Evolutionary conservation across 179 eudicot genomes (phyloP).

Genomic region (Carnegiea gigantea): DNA sequence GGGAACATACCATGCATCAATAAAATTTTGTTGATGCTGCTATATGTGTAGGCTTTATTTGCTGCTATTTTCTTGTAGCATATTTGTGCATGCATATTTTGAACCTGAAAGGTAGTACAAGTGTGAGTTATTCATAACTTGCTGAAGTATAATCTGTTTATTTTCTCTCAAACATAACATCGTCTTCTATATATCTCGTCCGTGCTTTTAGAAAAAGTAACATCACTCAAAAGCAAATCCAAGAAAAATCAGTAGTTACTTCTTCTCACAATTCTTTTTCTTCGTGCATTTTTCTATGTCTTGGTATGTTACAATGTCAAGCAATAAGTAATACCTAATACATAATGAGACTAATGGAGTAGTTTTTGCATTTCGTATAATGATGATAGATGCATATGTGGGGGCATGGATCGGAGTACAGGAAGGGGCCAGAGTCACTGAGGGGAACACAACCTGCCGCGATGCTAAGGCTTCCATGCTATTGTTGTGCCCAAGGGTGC

Average conservation of each 20-base stretch:
- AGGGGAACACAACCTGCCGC: constrained; percentile 75
- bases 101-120: neutral
- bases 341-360: too few species aligned
- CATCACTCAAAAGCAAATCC: neutral
- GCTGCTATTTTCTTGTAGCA: too few species aligned
- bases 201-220: neutral
- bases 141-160: too few species aligned
- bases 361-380: too few species aligned
- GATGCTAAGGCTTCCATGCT: constrained; percentile 78
- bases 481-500: constrained; percentile 78
- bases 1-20: too few species aligned
- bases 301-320: too few species aligned
- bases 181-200: neutral
- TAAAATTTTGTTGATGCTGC: too few species aligned
- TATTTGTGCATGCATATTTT: neutral
- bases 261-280: too few species aligned
- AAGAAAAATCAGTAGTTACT: neutral
- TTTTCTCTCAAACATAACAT: neutral
- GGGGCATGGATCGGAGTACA: constrained; percentile 84
- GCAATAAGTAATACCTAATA: neutral
- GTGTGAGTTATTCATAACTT: too few species aligned
- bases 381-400: constrained; percentile 79
- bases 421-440: constrained; percentile 72
- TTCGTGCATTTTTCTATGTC: neutral
- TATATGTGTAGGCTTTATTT: too few species aligned